phyloP scores from a whole-genome alignment of 116 monocot species.

The Dioscorea cayenensis region DNA sequence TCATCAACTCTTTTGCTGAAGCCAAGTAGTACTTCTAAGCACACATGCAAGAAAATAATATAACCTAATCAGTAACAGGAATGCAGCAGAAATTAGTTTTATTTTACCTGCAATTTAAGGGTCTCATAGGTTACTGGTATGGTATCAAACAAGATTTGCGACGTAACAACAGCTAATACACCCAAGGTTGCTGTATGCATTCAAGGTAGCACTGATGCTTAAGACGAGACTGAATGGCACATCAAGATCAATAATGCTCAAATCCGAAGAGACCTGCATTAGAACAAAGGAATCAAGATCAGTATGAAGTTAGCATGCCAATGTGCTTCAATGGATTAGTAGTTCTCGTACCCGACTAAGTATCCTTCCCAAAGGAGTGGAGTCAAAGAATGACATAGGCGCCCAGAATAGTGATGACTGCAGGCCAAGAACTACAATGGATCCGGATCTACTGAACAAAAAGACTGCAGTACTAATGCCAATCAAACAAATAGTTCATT shows the following conservation, averaged over 20 bases:
- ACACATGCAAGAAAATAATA: background rate
- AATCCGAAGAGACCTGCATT: too few relatives aligned
- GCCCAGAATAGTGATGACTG: too few relatives aligned
- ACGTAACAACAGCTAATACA: slow-evolving; percentile 57
- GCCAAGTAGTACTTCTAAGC: slow-evolving; percentile 55
- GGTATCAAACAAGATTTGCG: slow-evolving; percentile 39
- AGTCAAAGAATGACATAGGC: too few relatives aligned
- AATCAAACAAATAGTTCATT: slow-evolving; percentile 40
- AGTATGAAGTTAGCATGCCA: too few relatives aligned
- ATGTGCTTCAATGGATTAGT: too few relatives aligned
- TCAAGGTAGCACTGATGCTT: slow-evolving; percentile 15
- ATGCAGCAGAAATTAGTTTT: background rate
- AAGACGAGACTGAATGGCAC: slow-evolving; percentile 48
- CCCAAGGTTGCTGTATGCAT: slow-evolving; percentile 14
- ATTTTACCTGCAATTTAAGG: slow-evolving; percentile 63
- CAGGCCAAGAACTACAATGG: too few relatives aligned
- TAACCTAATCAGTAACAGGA: too few relatives aligned
- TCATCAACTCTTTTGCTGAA: slow-evolving; percentile 47
- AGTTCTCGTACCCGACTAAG: too few relatives aligned
- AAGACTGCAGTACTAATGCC: slow-evolving; percentile 18
- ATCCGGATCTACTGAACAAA: too few relatives aligned
- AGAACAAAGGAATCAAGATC: too few relatives aligned
- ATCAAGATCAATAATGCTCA: slow-evolving; percentile 26
- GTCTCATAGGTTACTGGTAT: slow-evolving; percentile 35
- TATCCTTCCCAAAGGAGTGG: too few relatives aligned